Evolutionary conservation across 2,329 filamentous ascomycete species (phyloP).

Genomic region (Ambrosiella cleistominuta): DNA sequence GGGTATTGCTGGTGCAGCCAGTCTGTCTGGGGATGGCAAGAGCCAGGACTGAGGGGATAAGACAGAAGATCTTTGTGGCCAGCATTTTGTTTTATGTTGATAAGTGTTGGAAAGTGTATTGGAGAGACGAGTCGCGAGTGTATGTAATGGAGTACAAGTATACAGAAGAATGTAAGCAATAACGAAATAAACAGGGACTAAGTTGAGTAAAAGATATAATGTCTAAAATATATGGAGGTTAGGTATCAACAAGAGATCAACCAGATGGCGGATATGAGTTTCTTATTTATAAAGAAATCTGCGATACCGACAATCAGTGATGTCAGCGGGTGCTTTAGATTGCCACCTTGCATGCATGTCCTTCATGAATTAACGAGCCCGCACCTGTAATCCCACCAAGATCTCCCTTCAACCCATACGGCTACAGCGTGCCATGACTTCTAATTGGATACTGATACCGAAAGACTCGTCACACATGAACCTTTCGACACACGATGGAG

Average conservation of each 20-base stretch:
- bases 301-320: background rate
- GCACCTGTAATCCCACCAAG: background rate
- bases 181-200: background rate
- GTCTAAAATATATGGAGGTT: background rate
- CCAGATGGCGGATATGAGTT: background rate
- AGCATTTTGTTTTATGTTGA: constrained; percentile 5
- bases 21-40: constrained; percentile 8
- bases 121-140: background rate
- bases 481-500: background rate
- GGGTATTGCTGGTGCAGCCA: constrained; percentile 17
- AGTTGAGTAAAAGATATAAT: background rate
- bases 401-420: too few relatives aligned
- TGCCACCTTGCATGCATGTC: background rate
- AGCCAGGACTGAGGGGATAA: constrained; percentile 12
- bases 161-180: background rate
- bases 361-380: background rate
- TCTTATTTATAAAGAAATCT: background rate
- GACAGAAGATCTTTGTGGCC: constrained; percentile 10
- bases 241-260: background rate
- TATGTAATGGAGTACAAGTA: background rate
- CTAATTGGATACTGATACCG: background rate
- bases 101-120: background rate
- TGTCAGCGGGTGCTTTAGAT: background rate
- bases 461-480: background rate
- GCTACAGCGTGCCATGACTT: background rate